These are phyloP conservation scores for Cryphonectria parasitica DNA, from an alignment of 2,329 filamentous ascomycete genomes.

Conservation along the genomic window DNA sequence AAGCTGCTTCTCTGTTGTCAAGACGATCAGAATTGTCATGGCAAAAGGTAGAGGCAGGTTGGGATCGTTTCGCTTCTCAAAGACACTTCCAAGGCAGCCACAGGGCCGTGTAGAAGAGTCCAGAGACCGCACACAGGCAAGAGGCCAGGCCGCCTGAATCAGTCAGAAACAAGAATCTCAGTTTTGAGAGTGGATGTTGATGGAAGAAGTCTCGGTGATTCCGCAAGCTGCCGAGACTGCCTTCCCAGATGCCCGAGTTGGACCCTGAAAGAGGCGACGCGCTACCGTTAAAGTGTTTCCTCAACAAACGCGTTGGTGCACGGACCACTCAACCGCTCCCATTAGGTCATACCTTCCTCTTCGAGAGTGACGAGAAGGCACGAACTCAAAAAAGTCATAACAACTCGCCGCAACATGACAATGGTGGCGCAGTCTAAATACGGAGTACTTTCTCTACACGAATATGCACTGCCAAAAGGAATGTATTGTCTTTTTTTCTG, in stretches of 20 bases:
- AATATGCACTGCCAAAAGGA: not conserved
- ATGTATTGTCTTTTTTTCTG: not conserved
- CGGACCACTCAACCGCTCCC: not conserved
- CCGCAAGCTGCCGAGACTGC: not conserved
- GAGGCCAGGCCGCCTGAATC: not conserved
- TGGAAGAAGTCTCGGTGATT: not conserved
- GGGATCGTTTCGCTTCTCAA: not conserved
- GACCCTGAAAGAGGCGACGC: not conserved
- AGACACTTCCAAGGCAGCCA: not conserved
- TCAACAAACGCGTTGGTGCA: not conserved
- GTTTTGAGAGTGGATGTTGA: not conserved
- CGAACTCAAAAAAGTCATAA: not conserved
- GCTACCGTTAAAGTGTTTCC: not conserved
- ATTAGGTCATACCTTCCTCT: constrained; percentile 2
- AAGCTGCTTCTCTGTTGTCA: not conserved
- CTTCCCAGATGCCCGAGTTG: not conserved
- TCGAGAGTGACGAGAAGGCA: not conserved
- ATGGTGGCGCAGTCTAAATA: not conserved
- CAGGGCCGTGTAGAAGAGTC: not conserved
- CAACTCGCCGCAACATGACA: not conserved
- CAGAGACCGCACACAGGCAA: not conserved
- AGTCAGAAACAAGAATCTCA: not conserved
- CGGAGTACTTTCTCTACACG: not conserved
- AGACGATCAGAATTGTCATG: not conserved
- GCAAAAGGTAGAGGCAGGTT: not conserved